These are phyloP conservation scores for Pinus tabuliformis DNA, from an alignment of 75 land plant species.

Conservation along the genomic window DNA sequence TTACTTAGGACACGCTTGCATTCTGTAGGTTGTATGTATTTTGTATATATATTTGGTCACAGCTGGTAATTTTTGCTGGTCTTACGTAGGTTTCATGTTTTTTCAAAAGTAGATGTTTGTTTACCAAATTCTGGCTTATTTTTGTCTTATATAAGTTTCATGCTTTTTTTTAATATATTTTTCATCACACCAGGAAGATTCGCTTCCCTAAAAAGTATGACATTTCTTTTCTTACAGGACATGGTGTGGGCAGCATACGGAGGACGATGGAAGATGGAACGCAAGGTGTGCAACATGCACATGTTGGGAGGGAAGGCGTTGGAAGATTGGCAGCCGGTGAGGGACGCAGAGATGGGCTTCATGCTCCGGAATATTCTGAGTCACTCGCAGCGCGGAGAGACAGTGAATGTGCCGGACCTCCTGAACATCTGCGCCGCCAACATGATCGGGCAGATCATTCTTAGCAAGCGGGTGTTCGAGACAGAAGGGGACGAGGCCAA, in stretches of 20 bases:
- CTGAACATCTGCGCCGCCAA: conserved; percentile 1
- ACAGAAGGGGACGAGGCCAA: conserved; percentile 11
- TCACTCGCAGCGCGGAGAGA: too few relatives aligned
- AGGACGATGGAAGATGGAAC: background rate
- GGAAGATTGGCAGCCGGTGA: background rate
- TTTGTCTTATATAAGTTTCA: too few relatives aligned
- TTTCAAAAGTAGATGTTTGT: too few relatives aligned
- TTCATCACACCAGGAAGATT: too few relatives aligned
- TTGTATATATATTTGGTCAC: too few relatives aligned
- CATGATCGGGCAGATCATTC: background rate
- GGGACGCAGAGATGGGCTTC: background rate
- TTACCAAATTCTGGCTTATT: too few relatives aligned
- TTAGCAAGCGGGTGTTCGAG: background rate
- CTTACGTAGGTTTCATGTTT: too few relatives aligned
- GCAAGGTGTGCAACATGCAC: background rate
- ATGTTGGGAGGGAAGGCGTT: background rate
- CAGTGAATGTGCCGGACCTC: background rate
- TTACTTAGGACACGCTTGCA: too few relatives aligned
- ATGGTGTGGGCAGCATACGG: background rate
- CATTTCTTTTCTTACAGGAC: background rate
- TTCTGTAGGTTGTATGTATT: too few relatives aligned
- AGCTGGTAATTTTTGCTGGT: too few relatives aligned
- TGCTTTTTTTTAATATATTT: too few relatives aligned
- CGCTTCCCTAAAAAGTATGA: too few relatives aligned
- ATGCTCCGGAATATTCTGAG: background rate